Conservation (phyloP, 768 basidiomycete genomes). For the Sarcodon sp. region DNA sequence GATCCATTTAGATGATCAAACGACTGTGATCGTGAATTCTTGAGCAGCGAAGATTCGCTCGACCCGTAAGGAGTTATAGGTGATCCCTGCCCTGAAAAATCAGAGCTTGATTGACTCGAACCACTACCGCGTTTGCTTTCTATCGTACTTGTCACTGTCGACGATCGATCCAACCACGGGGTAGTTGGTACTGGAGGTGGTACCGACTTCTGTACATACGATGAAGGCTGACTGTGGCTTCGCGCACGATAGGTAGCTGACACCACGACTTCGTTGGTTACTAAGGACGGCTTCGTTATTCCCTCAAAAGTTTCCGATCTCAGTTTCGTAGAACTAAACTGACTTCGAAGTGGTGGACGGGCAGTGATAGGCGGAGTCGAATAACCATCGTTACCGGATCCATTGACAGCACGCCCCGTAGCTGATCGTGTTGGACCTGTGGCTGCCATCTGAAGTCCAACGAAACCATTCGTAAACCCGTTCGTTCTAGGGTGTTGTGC, state of each 20-base stretch:
- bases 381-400: not conserved
- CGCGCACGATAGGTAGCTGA: slow-evolving; percentile 35
- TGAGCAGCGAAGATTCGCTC: slow-evolving; percentile 66
- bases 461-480: not conserved
- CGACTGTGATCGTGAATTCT: slow-evolving; percentile 39
- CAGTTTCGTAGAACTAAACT: slow-evolving; percentile 58
- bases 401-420: no score
- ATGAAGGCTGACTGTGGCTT: slow-evolving; percentile 69
- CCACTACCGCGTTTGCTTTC: slow-evolving; percentile 68
- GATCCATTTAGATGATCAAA: slow-evolving; percentile 26
- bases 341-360: slow-evolving; percentile 38
- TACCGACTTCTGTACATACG: slow-evolving; percentile 40
- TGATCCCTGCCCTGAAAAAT: slow-evolving; percentile 79
- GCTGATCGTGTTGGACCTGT: not conserved
- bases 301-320: slow-evolving; percentile 13
- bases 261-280: slow-evolving; percentile 7
- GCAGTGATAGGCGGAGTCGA: slow-evolving; percentile 2
- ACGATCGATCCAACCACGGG: slow-evolving; percentile 35
- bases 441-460: not conserved
- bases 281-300: slow-evolving; percentile 1
- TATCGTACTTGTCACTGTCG: slow-evolving; percentile 5
- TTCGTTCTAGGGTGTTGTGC: not conserved
- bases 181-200: slow-evolving; percentile 41
- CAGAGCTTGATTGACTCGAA: slow-evolving; percentile 76
- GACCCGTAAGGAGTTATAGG: slow-evolving; percentile 88